These are phyloP conservation scores for Candida smagusa DNA, from an alignment of 1,139 yeast genomes.

Conservation along the genomic window DNA sequence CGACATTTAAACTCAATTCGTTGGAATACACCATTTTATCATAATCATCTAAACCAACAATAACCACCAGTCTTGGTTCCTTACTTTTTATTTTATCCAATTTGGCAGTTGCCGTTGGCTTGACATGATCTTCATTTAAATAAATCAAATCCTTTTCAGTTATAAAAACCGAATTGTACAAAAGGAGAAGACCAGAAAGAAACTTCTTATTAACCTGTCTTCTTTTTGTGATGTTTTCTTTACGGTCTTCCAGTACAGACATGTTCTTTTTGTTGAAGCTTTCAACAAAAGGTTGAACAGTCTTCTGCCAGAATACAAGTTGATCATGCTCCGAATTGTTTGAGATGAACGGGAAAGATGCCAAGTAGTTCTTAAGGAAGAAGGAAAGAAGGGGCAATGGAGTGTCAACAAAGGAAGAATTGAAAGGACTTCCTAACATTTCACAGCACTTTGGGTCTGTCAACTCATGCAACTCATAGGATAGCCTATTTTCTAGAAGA, in stretches of 20 bases:
- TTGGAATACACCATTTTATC: conserved; percentile 43
- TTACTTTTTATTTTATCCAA: conserved; percentile 30
- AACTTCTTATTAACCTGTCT: conserved; percentile 59
- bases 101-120: conserved; percentile 53
- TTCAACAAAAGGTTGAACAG: conserved; percentile 78
- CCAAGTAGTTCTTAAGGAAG: conserved; percentile 58
- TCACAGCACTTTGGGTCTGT: conserved; percentile 59
- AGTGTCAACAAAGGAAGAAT: conserved; percentile 12
- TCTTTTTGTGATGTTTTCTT: conserved; percentile 72
- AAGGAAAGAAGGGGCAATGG: conserved; percentile 66
- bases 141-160: conserved; percentile 57
- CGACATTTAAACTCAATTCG: conserved; percentile 60
- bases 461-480: conserved; percentile 57
- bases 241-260: conserved; percentile 64
- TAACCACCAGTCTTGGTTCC: conserved; percentile 2
- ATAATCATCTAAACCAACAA: conserved; percentile 26
- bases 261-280: conserved; percentile 69
- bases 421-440: conserved; percentile 72
- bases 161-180: conserved; percentile 74
- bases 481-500: conserved; percentile 59
- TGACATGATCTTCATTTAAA: conserved; percentile 45
- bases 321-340: conserved; percentile 44
- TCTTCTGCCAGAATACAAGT: conserved; percentile 67
- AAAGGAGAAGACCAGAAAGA: conserved; percentile 57
- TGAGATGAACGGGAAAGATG: conserved; percentile 72